These are phyloP conservation scores for Dicorynia guianensis DNA, from an alignment of 306 rosid genomes.

Conservation along the genomic window DNA sequence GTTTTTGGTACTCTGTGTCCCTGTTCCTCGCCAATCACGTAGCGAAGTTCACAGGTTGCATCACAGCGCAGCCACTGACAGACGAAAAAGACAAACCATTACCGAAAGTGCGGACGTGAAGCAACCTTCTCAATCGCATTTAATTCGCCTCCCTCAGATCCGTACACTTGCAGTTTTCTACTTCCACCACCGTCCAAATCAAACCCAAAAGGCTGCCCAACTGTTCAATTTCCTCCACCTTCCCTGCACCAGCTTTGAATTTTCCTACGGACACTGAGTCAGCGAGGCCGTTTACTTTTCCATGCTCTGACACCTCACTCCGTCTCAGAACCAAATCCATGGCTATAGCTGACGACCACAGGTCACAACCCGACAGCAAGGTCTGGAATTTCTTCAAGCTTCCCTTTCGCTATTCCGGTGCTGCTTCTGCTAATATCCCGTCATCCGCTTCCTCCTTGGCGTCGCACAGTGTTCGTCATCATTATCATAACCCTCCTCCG, in stretches of 20 bases:
- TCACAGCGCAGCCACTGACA: no score
- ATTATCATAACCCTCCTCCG: conserved; percentile 35
- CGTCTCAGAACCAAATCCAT: conserved; percentile 45
- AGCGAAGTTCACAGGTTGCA: not conserved
- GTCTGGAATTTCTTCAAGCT: conserved; percentile 90
- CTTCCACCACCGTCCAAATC: not conserved
- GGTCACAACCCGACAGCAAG: conserved; percentile 78
- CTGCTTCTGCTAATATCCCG: conserved; percentile 32
- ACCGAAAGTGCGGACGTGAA: conserved; percentile 21
- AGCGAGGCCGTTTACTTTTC: conserved; percentile 1
- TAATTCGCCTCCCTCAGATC: not conserved
- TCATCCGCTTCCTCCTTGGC: conserved; percentile 31
- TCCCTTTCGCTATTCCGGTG: conserved; percentile 59
- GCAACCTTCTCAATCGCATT: not conserved
- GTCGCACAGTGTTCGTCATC: conserved; percentile 30
- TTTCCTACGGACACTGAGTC: not conserved
- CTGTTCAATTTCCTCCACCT: not conserved
- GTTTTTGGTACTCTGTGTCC: not conserved
- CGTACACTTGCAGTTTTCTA: not conserved
- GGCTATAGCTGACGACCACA: conserved; percentile 70
- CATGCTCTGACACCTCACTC: conserved; percentile 28
- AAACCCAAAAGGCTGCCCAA: not conserved
- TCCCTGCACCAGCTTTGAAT: not conserved
- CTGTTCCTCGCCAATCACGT: not conserved
- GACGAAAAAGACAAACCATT: not conserved